Conservation (phyloP, 2,329 filamentous ascomycete genomes). For the Leptographium procerum region DNA sequence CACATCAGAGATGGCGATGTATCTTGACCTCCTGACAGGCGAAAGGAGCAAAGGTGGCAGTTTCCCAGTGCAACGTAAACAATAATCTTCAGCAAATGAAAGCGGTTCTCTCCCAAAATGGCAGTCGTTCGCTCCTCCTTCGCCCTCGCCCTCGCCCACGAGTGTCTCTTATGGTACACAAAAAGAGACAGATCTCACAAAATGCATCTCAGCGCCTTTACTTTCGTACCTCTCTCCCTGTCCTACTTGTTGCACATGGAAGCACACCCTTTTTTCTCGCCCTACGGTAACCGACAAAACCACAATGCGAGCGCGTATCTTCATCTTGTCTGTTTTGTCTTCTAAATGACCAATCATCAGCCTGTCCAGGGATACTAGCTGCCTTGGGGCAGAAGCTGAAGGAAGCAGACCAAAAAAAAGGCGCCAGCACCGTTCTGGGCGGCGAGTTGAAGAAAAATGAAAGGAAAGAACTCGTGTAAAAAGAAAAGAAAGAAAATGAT, state of each 20-base stretch:
- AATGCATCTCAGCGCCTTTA: not conserved
- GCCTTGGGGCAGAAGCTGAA: no score
- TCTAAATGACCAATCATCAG: not conserved
- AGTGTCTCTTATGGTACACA: not conserved
- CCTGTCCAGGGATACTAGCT: no score
- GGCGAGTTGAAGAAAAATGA: no score
- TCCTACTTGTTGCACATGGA: not conserved
- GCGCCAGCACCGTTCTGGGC: no score
- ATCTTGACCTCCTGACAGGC: not conserved
- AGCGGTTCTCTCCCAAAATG: not conserved
- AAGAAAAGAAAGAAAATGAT: not conserved
- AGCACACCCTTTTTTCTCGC: not conserved
- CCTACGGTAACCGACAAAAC: not conserved
- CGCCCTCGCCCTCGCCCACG: not conserved
- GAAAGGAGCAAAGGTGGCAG: not conserved
- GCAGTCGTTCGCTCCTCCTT: not conserved
- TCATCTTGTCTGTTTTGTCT: not conserved
- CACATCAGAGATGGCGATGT: not conserved
- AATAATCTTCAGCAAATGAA: not conserved
- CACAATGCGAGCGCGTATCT: not conserved
- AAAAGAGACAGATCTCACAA: not conserved
- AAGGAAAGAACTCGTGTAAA: no score
- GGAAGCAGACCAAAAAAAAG: no score
- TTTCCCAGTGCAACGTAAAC: not conserved
- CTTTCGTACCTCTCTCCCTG: not conserved